Conservation (phyloP, 2,329 filamentous ascomycete genomes). For the Claviceps maximensis region DNA sequence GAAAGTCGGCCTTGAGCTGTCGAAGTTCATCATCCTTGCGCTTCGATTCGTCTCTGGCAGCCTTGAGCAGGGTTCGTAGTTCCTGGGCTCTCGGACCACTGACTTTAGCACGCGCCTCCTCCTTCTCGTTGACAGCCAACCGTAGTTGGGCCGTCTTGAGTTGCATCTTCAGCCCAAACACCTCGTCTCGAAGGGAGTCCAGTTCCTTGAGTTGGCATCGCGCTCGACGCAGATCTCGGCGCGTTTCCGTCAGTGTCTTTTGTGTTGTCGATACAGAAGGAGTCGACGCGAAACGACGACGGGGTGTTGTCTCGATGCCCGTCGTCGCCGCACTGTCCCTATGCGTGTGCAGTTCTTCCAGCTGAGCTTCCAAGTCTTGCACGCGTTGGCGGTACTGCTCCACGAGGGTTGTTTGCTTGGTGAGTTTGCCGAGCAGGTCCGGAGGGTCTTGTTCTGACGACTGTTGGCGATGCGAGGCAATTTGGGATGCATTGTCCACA, state of each 20-base stretch:
- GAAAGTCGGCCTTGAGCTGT: slow-evolving; percentile 38
- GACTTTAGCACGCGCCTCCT: slow-evolving; percentile 22
- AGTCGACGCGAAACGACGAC: slow-evolving; percentile 19
- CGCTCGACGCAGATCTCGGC: slow-evolving; percentile 40
- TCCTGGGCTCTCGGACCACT: slow-evolving; percentile 22
- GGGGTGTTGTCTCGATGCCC: slow-evolving; percentile 17
- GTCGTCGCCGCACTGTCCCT: slow-evolving; percentile 19
- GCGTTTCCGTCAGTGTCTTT: slow-evolving; percentile 37
- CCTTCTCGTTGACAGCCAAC: slow-evolving; percentile 17
- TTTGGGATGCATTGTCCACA: slow-evolving; percentile 45
- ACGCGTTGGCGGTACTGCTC: slow-evolving; percentile 46
- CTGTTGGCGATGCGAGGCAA: slow-evolving; percentile 23
- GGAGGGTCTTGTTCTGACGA: slow-evolving; percentile 30
- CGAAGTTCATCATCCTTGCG: slow-evolving; percentile 37
- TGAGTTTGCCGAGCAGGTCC: slow-evolving; percentile 38
- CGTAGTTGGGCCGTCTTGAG: slow-evolving; percentile 31
- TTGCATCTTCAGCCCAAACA: slow-evolving; percentile 37
- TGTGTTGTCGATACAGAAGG: slow-evolving; percentile 36
- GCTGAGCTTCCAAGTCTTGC: slow-evolving; percentile 40
- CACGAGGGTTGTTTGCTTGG: slow-evolving; percentile 43
- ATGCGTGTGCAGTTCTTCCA: slow-evolving; percentile 27
- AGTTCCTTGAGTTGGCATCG: slow-evolving; percentile 41
- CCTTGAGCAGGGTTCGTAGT: slow-evolving; percentile 28
- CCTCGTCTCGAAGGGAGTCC: slow-evolving; percentile 36
- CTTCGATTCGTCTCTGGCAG: slow-evolving; percentile 29